Base-by-base conservation (phyloP, 2,329 filamentous ascomycete species). In the Epichloe aotearoae region DNA sequence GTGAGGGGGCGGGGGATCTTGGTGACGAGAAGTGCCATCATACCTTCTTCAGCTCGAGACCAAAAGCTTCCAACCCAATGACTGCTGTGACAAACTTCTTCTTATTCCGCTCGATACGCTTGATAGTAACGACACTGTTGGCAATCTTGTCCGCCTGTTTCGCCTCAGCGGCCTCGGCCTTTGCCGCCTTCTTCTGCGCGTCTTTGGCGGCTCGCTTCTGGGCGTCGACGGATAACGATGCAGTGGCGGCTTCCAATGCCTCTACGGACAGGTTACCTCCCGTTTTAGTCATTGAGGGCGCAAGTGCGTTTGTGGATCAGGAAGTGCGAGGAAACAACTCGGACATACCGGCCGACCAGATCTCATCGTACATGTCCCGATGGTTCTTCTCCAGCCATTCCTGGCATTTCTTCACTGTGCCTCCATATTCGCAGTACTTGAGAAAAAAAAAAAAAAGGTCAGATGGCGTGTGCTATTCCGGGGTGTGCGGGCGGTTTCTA, bases 351-450 rank as follows among this genome's bases (percentile, higher is more conserved):
- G 86, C 77, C 47, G 89, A 95, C 77, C 95, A 96, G 68, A 98
- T 78, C 61, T 74, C 74, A 55, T 79, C 69, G 69, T 95, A 94
- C 66, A 96, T 72, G 45, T 77, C 74, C 3, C 82, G 79, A 60
- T 95, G 77, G 57, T 82, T 77, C 57, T 83, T 79, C 62, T 88
- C 73, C 19, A 98, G 82, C 93, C 93, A 98, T 67, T 97, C 90
- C 69, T 91, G 86, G 73, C 93, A 98, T 73, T 96, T 98, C 71
- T 89, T 95, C 23, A 86, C 84, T 39, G 90, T 97, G 57, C 90
- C 91, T 64, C 93, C 93, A 69, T 96, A 97, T 72, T 98, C 93
- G 75, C 93, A 98, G 73, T 96, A 98, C 93, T 97, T 15, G 3
- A 3, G 4, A 5, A 47, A 26, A 23, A 5, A 5, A 48, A 23